Percentiles rank a stretch among this genome's conserved stretches.
phyloP scores from a whole-genome alignment of 768 basidiomycete species.

The Phaeolepiota aurea region DNA sequence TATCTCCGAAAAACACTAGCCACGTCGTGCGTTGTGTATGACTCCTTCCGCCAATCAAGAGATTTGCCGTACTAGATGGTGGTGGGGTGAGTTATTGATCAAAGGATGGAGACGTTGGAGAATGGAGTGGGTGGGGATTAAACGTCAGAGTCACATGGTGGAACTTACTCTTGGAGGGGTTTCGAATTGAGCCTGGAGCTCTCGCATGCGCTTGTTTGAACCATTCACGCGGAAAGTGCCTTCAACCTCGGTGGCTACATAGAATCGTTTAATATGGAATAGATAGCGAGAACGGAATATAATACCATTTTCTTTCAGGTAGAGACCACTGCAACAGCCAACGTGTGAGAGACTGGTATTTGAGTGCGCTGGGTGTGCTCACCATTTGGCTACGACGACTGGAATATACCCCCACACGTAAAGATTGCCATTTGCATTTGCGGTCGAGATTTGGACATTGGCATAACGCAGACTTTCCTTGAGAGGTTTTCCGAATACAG shows the following conservation, averaged over 20 bases:
- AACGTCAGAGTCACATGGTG: not conserved
- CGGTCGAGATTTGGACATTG: slow-evolving; percentile 89
- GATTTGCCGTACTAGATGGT: slow-evolving; percentile 78
- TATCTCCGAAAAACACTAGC: slow-evolving; percentile 95
- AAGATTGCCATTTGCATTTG: slow-evolving; percentile 71
- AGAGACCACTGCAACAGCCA: slow-evolving; percentile 66
- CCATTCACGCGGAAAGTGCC: slow-evolving; percentile 95
- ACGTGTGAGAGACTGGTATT: no score
- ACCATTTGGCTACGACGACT: slow-evolving; percentile 97
- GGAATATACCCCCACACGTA: slow-evolving; percentile 95
- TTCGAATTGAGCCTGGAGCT: slow-evolving; percentile 89
- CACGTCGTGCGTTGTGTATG: slow-evolving; percentile 92
- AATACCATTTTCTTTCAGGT: slow-evolving; percentile 89
- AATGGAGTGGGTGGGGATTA: not conserved
- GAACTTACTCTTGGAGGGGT: slow-evolving; percentile 67
- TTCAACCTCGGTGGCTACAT: slow-evolving; percentile 78
- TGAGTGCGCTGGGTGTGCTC: no score
- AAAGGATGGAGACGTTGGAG: slow-evolving; percentile 2
- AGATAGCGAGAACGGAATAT: not conserved
- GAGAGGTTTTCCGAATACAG: slow-evolving; percentile 83
- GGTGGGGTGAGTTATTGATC: slow-evolving; percentile 5
- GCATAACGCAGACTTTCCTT: slow-evolving; percentile 80
- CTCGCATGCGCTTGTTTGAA: slow-evolving; percentile 92
- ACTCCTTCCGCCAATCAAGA: slow-evolving; percentile 81
- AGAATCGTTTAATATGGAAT: not conserved